Evolutionary conservation across 2,329 filamentous ascomycete genomes (phyloP).

Genomic region (Pezizomycotina sp.): DNA sequence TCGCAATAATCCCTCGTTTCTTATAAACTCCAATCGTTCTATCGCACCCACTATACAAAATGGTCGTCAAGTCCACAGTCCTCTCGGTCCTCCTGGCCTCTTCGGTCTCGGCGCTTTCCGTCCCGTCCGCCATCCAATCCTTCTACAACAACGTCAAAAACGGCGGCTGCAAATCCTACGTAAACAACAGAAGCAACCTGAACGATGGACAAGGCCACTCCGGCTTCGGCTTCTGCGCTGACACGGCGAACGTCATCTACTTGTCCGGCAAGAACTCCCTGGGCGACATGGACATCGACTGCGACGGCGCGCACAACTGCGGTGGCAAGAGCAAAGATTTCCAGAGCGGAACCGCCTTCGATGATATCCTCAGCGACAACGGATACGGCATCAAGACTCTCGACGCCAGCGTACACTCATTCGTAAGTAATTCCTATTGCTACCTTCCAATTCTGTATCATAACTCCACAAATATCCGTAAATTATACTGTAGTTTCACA

Average conservation of each 20-base stretch:
- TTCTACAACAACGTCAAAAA: conserved; percentile 18
- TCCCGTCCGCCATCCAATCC: conserved; percentile 11
- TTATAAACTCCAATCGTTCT: too few relatives aligned
- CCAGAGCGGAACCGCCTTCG: conserved; percentile 36
- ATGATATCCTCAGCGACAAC: conserved; percentile 30
- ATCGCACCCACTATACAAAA: conserved; percentile 30
- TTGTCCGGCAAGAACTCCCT: conserved; percentile 33
- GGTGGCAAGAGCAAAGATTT: conserved; percentile 34
- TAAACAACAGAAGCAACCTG: conserved; percentile 8
- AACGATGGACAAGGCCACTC: conserved; percentile 21
- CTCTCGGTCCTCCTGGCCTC: conserved; percentile 4
- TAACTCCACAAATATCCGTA: not conserved
- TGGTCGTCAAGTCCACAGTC: conserved; percentile 3
- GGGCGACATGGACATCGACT: conserved; percentile 43
- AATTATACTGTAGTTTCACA: too few relatives aligned
- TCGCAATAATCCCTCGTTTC: too few relatives aligned
- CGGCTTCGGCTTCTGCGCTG: conserved; percentile 34
- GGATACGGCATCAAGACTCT: conserved; percentile 31
- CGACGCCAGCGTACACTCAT: conserved; percentile 37
- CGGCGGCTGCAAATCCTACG: conserved; percentile 12
- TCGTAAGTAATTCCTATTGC: conserved; percentile 27
- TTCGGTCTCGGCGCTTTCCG: conserved; percentile 2
- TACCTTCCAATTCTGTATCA: not conserved
- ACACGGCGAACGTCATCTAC: conserved; percentile 35
- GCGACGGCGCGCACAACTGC: conserved; percentile 36